Conservation (phyloP, 2,329 filamentous ascomycete species). For the Colletotrichum sp. region DNA sequence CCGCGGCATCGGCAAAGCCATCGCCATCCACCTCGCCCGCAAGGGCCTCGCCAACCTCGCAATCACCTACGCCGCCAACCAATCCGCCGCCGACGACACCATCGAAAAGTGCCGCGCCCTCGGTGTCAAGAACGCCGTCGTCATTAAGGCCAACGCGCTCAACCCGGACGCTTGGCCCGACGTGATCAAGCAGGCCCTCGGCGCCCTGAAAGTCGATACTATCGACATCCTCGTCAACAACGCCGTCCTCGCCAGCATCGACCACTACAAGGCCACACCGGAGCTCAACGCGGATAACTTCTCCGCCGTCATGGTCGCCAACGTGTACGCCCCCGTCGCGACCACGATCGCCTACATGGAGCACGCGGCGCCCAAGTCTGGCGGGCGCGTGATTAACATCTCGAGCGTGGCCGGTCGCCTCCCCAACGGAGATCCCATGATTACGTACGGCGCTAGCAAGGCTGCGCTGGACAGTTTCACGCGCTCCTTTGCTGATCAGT, state of each 20-base stretch:
- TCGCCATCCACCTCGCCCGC: not conserved
- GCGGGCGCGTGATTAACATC: slow-evolving; percentile 37
- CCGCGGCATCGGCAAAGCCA: not conserved
- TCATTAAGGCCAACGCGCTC: not conserved
- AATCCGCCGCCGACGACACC: not conserved
- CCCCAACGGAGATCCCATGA: not conserved
- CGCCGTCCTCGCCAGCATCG: not conserved
- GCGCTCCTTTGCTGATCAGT: slow-evolving; percentile 32
- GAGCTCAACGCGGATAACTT: not conserved
- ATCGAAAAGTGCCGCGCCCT: not conserved
- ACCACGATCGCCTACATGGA: slow-evolving; percentile 33
- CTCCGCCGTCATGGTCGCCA: not conserved
- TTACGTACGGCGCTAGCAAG: slow-evolving; percentile 35
- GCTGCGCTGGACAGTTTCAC: slow-evolving; percentile 33
- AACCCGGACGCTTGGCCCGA: not conserved
- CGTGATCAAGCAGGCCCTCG: not conserved
- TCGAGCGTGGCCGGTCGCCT: slow-evolving; percentile 26
- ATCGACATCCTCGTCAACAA: slow-evolving; percentile 12
- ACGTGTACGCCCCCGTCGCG: slow-evolving; percentile 25
- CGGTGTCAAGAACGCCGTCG: not conserved
- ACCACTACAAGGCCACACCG: not conserved
- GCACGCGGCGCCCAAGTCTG: slow-evolving; percentile 31
- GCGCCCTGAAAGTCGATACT: not conserved
- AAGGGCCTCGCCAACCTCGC: not conserved
- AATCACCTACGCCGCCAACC: not conserved